phyloP scores from a whole-genome alignment of 192 early-diverging fungal species.

The Linnemannia elongata region DNA sequence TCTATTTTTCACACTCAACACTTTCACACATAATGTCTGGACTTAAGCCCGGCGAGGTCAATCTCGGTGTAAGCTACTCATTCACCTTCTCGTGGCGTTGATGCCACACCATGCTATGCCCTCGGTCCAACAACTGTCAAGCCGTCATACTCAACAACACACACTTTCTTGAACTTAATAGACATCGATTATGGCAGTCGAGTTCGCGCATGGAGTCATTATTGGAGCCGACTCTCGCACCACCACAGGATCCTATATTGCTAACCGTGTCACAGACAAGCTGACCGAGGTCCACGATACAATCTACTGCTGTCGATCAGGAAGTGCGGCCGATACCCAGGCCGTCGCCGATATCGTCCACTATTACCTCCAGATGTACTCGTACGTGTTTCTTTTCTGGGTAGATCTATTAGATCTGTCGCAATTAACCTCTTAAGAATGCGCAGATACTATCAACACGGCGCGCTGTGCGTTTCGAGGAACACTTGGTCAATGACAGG shows the following conservation, averaged over 20 bases:
- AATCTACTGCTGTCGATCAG: slow-evolving; percentile 98
- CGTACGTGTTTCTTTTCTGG: slow-evolving; percentile 63
- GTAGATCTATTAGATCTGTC: background rate
- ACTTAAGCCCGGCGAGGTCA: slow-evolving; percentile 95
- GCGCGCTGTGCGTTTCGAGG: background rate
- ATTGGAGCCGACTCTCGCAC: slow-evolving; percentile 98
- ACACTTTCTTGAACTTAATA: slow-evolving; percentile 40
- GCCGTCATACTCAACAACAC: background rate
- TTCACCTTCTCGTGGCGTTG: background rate
- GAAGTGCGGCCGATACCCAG: slow-evolving; percentile 98
- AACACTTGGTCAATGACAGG: background rate
- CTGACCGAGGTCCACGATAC: slow-evolving; percentile 94
- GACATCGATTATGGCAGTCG: slow-evolving; percentile 98
- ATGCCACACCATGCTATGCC: background rate
- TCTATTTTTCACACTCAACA: background rate
- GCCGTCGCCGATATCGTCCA: slow-evolving; percentile 97
- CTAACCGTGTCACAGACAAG: slow-evolving; percentile 98
- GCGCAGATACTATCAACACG: background rate
- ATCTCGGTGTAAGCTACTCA: slow-evolving; percentile 84
- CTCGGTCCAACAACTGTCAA: background rate
- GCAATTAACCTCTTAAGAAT: background rate
- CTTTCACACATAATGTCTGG: slow-evolving; percentile 39
- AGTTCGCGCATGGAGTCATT: slow-evolving; percentile 92
- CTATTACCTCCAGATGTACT: slow-evolving; percentile 95
- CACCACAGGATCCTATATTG: slow-evolving; percentile 95